Percentiles rank a stretch among this genome's conserved stretches.
phyloP scores from a whole-genome alignment of 768 basidiomycete genomes.

The Suillus luteus region DNA sequence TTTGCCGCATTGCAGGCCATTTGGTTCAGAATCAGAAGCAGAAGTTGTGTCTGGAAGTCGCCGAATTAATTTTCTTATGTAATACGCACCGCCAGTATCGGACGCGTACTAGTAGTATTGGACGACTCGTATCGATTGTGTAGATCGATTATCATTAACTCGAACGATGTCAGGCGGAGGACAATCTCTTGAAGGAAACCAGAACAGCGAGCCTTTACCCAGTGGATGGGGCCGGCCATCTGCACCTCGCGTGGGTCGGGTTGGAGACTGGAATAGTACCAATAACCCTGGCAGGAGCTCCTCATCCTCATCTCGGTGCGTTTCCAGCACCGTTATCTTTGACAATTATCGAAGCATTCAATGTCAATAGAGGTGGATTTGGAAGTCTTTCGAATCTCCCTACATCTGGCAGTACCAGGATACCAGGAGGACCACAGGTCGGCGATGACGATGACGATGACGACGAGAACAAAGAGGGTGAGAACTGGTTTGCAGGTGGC shows the following conservation, averaged over 20 bases:
- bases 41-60: too few species aligned
- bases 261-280: slow-evolving; percentile 49
- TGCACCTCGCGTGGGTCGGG: slow-evolving; percentile 49
- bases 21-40: too few species aligned
- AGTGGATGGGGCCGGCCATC: slow-evolving; percentile 44
- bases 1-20: too few species aligned
- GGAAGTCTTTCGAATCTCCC: slow-evolving; percentile 39
- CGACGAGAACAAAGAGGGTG: slow-evolving; percentile 49
- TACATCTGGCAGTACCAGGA: slow-evolving; percentile 20
- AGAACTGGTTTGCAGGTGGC: slow-evolving; percentile 92
- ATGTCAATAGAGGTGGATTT: slow-evolving; percentile 25
- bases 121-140: background rate
- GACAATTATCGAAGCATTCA: background rate
- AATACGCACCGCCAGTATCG: background rate
- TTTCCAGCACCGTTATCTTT: background rate
- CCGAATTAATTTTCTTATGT: slow-evolving; percentile 1
- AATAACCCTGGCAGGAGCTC: slow-evolving; percentile 32
- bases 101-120: background rate
- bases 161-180: slow-evolving; percentile 46
- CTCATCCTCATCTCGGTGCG: slow-evolving; percentile 20
- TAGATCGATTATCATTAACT: slow-evolving; percentile 1
- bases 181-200: slow-evolving; percentile 49
- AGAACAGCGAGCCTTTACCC: slow-evolving; percentile 48
- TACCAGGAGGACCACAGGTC: slow-evolving; percentile 32
- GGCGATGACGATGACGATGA: slow-evolving; percentile 56